Evolutionary conservation across 768 basidiomycete species (phyloP).

Genomic region (Heimioporus sp.): DNA sequence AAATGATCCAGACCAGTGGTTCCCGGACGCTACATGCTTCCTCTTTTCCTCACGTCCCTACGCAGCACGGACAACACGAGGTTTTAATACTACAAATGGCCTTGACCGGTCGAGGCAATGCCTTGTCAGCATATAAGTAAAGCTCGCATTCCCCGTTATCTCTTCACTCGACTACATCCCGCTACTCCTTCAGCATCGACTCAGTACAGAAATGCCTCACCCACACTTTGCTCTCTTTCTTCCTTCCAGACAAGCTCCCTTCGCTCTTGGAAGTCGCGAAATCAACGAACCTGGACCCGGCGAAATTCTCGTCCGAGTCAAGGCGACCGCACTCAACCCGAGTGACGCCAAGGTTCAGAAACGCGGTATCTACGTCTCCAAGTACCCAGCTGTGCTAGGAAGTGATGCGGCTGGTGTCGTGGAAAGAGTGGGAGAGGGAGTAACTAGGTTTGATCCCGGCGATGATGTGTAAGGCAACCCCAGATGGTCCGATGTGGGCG

Average conservation of each 20-base stretch:
- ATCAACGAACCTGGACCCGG: constrained; percentile 44
- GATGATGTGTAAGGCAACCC: constrained; percentile 48
- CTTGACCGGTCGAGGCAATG: constrained; percentile 29
- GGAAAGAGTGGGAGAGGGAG: constrained; percentile 49
- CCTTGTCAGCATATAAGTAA: constrained; percentile 29
- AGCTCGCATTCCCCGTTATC: constrained; percentile 17
- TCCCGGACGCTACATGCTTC: constrained; percentile 26
- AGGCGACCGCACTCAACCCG: constrained; percentile 50
- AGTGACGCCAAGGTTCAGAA: constrained; percentile 52
- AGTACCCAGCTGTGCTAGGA: constrained; percentile 48
- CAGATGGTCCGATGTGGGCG: constrained; percentile 1
- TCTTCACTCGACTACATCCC: constrained; percentile 14
- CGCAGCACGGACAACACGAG: constrained; percentile 35
- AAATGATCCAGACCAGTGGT: constrained; percentile 31
- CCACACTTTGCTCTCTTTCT: constrained; percentile 30
- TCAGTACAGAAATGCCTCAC: constrained; percentile 20
- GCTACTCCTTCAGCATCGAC: constrained; percentile 9
- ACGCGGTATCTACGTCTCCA: constrained; percentile 35
- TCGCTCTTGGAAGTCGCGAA: constrained; percentile 31
- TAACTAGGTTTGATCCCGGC: constrained; percentile 46
- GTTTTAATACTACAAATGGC: constrained; percentile 28
- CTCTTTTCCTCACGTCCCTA: constrained; percentile 26
- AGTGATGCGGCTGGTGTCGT: constrained; percentile 52
- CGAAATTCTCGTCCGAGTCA: constrained; percentile 47
- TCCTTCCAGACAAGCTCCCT: constrained; percentile 34